phyloP scores from a whole-genome alignment of 2,329 filamentous ascomycete genomes.

The Fonsecaea erecta region DNA sequence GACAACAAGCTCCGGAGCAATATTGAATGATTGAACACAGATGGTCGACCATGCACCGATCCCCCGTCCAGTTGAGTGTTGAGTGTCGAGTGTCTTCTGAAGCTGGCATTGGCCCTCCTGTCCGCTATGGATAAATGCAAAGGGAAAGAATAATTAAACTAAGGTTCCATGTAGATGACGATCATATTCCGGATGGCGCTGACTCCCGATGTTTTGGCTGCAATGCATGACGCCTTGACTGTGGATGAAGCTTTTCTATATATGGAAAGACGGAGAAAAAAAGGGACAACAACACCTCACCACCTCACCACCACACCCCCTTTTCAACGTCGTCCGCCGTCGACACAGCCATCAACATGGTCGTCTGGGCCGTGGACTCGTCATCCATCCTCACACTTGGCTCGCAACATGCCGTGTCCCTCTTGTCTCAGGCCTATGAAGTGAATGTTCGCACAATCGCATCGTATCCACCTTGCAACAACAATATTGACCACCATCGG shows the following conservation, averaged over 20 bases:
- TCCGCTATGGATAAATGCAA: neutral
- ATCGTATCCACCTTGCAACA: neutral
- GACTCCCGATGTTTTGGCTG: neutral
- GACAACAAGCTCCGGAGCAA: neutral
- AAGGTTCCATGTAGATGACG: neutral
- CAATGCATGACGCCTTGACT: neutral
- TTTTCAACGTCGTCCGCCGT: neutral
- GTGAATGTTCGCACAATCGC: neutral
- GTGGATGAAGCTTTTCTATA: neutral
- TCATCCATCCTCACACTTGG: neutral
- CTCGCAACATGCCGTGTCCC: neutral
- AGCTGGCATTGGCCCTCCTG: neutral
- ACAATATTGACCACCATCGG: constrained; percentile 9
- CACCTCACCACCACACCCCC: too few relatives aligned
- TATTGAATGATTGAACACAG: neutral
- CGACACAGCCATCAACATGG: neutral
- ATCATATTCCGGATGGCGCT: neutral
- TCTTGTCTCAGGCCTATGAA: neutral
- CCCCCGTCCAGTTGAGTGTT: neutral
- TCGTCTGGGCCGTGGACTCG: neutral
- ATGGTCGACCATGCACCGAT: neutral
- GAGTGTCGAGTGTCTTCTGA: neutral
- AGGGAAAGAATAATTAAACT: neutral
- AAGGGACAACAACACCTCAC: neutral
- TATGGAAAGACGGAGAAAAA: neutral